Conservation (phyloP, 495 filamentous ascomycete genomes). For the Aspergillus nidulans region DNA sequence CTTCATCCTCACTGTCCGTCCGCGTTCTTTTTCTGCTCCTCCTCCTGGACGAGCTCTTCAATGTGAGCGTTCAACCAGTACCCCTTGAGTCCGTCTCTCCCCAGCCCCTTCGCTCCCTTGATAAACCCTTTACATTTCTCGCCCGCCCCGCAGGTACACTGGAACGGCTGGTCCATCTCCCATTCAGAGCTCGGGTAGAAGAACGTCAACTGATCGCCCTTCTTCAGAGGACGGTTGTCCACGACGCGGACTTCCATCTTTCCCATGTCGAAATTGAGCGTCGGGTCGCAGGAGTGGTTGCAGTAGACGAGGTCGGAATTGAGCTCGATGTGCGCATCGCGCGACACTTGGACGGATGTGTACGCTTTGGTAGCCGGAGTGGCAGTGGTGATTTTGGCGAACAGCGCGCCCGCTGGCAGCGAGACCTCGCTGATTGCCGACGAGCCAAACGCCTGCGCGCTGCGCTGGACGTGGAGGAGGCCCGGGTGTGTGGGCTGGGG, state of each 20-base stretch:
- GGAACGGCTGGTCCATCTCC: conserved; percentile 69
- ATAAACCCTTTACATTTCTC: conserved; percentile 31
- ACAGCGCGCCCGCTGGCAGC: conserved; percentile 59
- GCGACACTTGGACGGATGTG: conserved; percentile 62
- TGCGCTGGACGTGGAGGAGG: conserved; percentile 32
- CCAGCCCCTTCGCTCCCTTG: conserved; percentile 31
- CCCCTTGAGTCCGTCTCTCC: conserved; percentile 21
- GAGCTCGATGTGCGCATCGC: conserved; percentile 61
- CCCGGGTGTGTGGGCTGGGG: conserved; percentile 35
- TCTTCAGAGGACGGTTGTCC: conserved; percentile 47
- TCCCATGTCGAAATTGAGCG: conserved; percentile 65
- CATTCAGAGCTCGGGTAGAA: conserved; percentile 78
- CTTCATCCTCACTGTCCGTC: too few species aligned
- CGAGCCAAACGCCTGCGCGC: conserved; percentile 53
- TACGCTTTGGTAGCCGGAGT: conserved; percentile 61
- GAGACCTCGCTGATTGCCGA: conserved; percentile 53
- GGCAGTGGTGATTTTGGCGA: conserved; percentile 48
- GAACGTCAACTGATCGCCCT: conserved; percentile 66
- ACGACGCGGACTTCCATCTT: conserved; percentile 57
- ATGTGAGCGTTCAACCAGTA: conserved; percentile 42
- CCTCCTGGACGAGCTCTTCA: conserved; percentile 24
- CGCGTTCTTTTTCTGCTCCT: not conserved
- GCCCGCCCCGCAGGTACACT: conserved; percentile 55
- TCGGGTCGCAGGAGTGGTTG: conserved; percentile 70
- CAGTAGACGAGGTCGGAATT: conserved; percentile 72